phyloP scores from a whole-genome alignment of 2,329 filamentous ascomycete genomes.

The Fusarium scirpi region DNA sequence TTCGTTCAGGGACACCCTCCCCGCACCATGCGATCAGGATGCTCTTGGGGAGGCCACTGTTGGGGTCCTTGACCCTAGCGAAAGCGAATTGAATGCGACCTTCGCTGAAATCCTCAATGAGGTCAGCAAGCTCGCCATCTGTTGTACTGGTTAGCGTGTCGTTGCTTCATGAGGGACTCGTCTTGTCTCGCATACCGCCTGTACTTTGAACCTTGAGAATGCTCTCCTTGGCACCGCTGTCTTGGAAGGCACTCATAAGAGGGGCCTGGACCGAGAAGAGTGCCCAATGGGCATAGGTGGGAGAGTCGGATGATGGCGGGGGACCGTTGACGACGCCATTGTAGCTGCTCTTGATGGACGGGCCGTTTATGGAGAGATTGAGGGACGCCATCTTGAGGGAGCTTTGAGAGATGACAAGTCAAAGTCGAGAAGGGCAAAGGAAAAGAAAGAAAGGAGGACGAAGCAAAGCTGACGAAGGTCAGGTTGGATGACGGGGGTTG shows the following conservation, averaged over 20 bases:
- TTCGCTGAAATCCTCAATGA: constrained; percentile 96
- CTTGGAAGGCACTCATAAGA: constrained; percentile 92
- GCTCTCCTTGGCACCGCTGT: constrained; percentile 87
- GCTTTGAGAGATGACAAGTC: constrained; percentile 23
- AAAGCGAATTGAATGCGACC: constrained; percentile 97
- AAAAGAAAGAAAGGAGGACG: constrained; percentile 11
- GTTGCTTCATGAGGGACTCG: neutral
- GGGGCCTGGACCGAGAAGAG: constrained; percentile 94
- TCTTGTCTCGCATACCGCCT: constrained; percentile 70
- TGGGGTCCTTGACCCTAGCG: constrained; percentile 95
- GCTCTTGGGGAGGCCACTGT: constrained; percentile 88
- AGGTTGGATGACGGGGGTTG: constrained; percentile 37
- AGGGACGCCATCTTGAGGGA: constrained; percentile 76
- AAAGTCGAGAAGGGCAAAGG: constrained; percentile 23
- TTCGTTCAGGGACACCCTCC: constrained; percentile 96
- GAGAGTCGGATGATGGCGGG: constrained; percentile 69
- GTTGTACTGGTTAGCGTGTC: constrained; percentile 40
- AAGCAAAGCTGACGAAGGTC: constrained; percentile 41
- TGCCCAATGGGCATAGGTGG: constrained; percentile 92
- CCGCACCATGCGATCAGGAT: constrained; percentile 97
- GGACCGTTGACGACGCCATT: constrained; percentile 67
- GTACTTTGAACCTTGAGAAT: constrained; percentile 93
- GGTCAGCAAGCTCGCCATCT: constrained; percentile 91
- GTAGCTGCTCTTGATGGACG: constrained; percentile 87
- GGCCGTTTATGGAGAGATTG: constrained; percentile 82